Evolutionary conservation across 768 basidiomycete species (phyloP).

Genomic region (Suillus variegatus): DNA sequence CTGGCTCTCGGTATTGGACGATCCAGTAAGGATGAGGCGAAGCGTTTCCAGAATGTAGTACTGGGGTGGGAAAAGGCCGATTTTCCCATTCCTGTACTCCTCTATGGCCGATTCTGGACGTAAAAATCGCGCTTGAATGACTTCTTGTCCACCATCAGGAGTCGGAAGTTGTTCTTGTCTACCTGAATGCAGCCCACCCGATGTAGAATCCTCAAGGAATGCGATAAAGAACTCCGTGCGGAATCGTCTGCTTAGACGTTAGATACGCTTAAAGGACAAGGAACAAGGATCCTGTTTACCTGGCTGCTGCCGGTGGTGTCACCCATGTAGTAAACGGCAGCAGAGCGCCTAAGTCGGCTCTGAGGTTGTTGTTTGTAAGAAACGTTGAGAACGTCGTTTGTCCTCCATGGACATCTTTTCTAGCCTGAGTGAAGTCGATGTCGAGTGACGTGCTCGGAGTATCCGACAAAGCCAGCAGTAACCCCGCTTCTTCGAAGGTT

Average conservation of each 20-base stretch:
- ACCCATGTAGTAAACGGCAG: conserved; percentile 79
- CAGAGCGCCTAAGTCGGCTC: conserved; percentile 46
- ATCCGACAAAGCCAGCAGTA: conserved; percentile 54
- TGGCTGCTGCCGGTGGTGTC: conserved; percentile 56
- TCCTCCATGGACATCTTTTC: conserved; percentile 56
- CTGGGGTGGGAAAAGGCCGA: conserved; percentile 74
- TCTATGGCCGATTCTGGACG: conserved; percentile 53
- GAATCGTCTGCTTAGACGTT: conserved; percentile 54
- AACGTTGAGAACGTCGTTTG: conserved; percentile 53
- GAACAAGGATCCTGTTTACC: conserved; percentile 34
- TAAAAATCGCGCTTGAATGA: conserved; percentile 67
- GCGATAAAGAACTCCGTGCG: conserved; percentile 69
- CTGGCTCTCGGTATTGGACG: conserved; percentile 44
- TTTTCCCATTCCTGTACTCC: conserved; percentile 50
- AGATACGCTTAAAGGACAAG: background rate
- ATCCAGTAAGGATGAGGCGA: conserved; percentile 48
- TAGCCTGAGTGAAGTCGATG: conserved; percentile 49
- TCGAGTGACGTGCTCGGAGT: conserved; percentile 28
- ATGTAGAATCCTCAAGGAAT: conserved; percentile 50
- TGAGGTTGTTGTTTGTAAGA: conserved; percentile 45
- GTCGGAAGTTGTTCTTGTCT: conserved; percentile 63
- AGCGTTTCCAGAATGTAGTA: conserved; percentile 69
- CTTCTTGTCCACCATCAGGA: conserved; percentile 70
- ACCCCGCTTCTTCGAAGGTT: conserved; percentile 75
- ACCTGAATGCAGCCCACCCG: conserved; percentile 51